Base-by-base conservation (phyloP, 2,329 filamentous ascomycete species). In the Chrysosphaeria jannelii region DNA sequence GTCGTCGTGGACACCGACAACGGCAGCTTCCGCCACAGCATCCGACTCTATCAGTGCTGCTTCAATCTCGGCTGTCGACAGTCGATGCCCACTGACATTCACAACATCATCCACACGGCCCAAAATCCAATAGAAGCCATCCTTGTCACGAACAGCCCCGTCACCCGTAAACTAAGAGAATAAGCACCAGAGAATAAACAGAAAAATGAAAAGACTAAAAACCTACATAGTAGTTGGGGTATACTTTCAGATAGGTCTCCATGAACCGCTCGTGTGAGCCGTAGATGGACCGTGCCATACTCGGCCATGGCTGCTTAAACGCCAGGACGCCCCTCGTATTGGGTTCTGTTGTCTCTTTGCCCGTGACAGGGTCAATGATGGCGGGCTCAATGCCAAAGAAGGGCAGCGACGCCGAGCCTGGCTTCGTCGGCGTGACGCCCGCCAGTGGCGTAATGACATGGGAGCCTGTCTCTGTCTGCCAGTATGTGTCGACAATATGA, bases 121-220 rank as follows among this genome's bases (percentile, higher is more conserved):
- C 31, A 85, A 75, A 43, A 97, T 97, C 85, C 85, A 97, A 63
- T 93, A 97, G 56, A 91, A 97, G 27, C 85, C 85, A 38, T 97
- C 85, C 47, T 90, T 72, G 43, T 97, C 85, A 40, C 85, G 74
- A 29, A 74, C 85, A 26, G 85, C 85, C 40, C 85, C 85, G 41
- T 97, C 85, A 28, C 75, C 75, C 10, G 75, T 85, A 50, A 85
- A 88, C n/a, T n/a, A n/a, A n/a, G n/a, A n/a, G n/a, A n/a, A n/a
- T n/a, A n/a, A n/a, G n/a, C n/a, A n/a, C n/a, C n/a, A n/a, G n/a
- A n/a, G n/a, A n/a, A n/a, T n/a, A n/a, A n/a, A n/a, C n/a, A n/a
- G n/a, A n/a, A n/a, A n/a, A n/a, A n/a, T n/a, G n/a, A n/a, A n/a
- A n/a, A n/a, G n/a, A n/a, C n/a, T n/a, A n/a, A n/a, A n/a, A n/a